Evolutionary conservation across 2,329 filamentous ascomycete species (phyloP).

Genomic region (Pyrenophora seminiperda): DNA sequence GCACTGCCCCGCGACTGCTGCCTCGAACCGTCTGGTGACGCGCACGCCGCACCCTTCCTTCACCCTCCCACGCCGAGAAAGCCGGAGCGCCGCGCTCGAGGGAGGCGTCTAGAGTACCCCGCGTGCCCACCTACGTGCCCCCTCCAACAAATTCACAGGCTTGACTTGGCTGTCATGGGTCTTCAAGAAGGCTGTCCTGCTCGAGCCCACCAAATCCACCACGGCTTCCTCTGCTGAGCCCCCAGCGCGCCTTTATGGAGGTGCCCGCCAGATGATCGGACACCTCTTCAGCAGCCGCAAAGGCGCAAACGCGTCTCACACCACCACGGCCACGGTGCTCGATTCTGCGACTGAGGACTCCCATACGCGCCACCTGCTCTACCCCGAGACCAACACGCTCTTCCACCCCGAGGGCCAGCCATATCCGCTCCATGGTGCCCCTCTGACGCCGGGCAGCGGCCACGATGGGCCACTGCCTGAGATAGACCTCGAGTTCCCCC

Average conservation of each 20-base stretch:
- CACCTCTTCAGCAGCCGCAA: slow-evolving; percentile 49
- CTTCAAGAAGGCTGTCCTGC: slow-evolving; percentile 27
- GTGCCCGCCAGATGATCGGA: slow-evolving; percentile 45
- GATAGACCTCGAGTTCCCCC: slow-evolving; percentile 49
- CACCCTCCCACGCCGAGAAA: slow-evolving; percentile 1
- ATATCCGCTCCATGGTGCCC: slow-evolving; percentile 40
- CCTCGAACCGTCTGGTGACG: slow-evolving; percentile 16
- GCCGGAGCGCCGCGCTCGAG: too few relatives aligned
- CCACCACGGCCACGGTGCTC: slow-evolving; percentile 35
- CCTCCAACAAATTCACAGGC: not conserved
- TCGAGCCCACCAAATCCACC: slow-evolving; percentile 27
- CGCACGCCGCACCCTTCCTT: slow-evolving; percentile 1
- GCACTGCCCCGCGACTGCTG: not conserved
- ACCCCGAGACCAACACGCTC: slow-evolving; percentile 46
- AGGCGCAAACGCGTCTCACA: slow-evolving; percentile 29
- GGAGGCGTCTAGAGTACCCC: too few relatives aligned
- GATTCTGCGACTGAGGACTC: slow-evolving; percentile 49
- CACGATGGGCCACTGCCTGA: slow-evolving; percentile 47
- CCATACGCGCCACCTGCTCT: slow-evolving; percentile 50
- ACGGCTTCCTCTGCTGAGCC: slow-evolving; percentile 24
- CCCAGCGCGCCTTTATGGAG: slow-evolving; percentile 17
- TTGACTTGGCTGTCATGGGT: slow-evolving; percentile 36
- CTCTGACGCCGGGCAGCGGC: slow-evolving; percentile 37
- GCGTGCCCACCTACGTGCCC: slow-evolving; percentile 1
- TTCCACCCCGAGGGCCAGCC: slow-evolving; percentile 46